Conservation (phyloP, 306 rosid species). For the Mimosa pudica region DNA sequence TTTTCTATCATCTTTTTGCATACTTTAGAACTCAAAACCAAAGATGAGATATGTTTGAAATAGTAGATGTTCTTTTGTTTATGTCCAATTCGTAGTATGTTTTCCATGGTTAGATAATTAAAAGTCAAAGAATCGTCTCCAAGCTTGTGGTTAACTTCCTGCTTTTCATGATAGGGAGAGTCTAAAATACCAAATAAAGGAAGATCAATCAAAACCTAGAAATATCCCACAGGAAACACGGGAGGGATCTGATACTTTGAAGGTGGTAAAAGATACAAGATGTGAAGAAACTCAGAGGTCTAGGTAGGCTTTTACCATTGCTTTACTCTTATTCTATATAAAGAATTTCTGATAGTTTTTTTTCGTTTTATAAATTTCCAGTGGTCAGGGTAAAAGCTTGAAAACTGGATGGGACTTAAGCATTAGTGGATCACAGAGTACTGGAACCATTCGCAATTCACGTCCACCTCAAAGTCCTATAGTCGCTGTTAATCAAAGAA, state of each 20-base stretch:
- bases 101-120: conserved; percentile 30
- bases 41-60: conserved; percentile 17
- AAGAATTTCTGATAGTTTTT: conserved; percentile 37
- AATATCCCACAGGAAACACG: conserved; percentile 61
- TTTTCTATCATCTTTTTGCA: conserved; percentile 7
- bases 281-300: conserved; percentile 63
- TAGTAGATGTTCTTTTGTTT: conserved; percentile 17
- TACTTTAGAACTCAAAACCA: conserved; percentile 8
- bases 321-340: background rate
- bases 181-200: conserved; percentile 77
- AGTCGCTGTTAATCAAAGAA: conserved; percentile 59
- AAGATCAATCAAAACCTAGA: conserved; percentile 57
- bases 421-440: conserved; percentile 76
- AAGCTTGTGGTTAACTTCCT: conserved; percentile 42
- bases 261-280: conserved; percentile 58
- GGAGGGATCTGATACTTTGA: conserved; percentile 75
- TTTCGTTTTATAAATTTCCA: conserved; percentile 44
- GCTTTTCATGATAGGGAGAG: conserved; percentile 72
- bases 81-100: conserved; percentile 16
- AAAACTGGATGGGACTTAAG: conserved; percentile 98
- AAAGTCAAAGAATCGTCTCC: conserved; percentile 25
- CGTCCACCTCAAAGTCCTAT: conserved; percentile 73
- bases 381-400: conserved; percentile 70
- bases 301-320: conserved; percentile 62
- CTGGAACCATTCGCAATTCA: conserved; percentile 81